Base-by-base conservation (phyloP, 2,329 filamentous ascomycete species). In the Arthrobotrys sphaeroides region DNA sequence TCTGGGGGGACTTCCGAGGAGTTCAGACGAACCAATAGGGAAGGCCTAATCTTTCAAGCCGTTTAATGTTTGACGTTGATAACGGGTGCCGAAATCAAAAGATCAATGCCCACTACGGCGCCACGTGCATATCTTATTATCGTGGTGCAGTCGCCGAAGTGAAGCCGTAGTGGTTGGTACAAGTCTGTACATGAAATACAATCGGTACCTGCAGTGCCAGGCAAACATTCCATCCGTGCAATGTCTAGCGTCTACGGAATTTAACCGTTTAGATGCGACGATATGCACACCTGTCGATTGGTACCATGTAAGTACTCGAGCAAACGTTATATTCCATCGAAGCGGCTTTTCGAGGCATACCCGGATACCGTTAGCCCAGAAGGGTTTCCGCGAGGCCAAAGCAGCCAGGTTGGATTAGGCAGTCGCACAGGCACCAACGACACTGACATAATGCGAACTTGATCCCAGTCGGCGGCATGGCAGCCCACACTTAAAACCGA, bases 381-480 rank as follows among this genome's bases (percentile, higher is more conserved):
- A 28, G 24, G 38, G 36, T 62, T 70, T 70, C 55, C 24, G 43
- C 55, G 43, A 49, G 45, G 26, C 36, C n/a, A 40, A 43, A 64
- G 36, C 59, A 61, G 45, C 60, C 60, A 42, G 60, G 60, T 73
- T 74, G 24, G 53, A 67, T 74, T 74, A 74, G 70, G 70, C 70
- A 74, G 70, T 74, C 70, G 70, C 47, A 74, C 70, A 74, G 70
- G 70, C 70, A 74, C 62, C 69, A 67, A 66, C 69, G 53, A 47
- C 60, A 74, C 53, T 74, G 70, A 74, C 70, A 74, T 74, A 74
- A 74, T 74, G 62, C 70, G 70, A 74, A 24, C 13, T 31, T 3
- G 18, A 67, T 16, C 70, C 70, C 20, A 18, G 70, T 67, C 70
- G 24, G 16, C 57, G 31, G 33, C 55, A 66, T 67, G 62, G 69